phyloP scores from a whole-genome alignment of 345 rosid species.

The Syzygium aromaticum region DNA sequence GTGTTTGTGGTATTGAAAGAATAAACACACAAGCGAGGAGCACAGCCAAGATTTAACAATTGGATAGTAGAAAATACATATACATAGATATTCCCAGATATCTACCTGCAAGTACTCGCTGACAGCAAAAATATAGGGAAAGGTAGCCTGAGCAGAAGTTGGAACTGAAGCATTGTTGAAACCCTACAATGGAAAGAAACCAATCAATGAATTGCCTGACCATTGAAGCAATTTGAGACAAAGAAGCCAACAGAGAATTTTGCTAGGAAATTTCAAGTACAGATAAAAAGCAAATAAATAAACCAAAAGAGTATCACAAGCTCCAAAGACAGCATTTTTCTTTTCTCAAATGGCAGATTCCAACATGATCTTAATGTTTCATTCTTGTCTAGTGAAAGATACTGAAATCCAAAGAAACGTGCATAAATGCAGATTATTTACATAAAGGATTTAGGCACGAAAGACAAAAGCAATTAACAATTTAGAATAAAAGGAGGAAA shows the following conservation, averaged over 20 bases:
- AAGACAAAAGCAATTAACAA: not conserved
- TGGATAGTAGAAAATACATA: not conserved
- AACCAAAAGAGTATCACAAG: not conserved
- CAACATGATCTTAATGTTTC: not conserved
- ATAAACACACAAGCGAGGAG: not conserved
- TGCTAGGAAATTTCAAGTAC: not conserved
- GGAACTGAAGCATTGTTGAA: conserved; percentile 78
- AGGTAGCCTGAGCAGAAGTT: conserved; percentile 67
- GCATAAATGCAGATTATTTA: not conserved
- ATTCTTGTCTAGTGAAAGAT: not conserved
- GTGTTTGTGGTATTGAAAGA: not conserved
- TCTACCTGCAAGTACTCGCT: conserved; percentile 85
- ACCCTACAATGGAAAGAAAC: conserved; percentile 32
- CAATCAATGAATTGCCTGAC: not conserved
- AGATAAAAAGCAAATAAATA: not conserved
- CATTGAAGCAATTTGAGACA: not conserved
- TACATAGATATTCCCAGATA: not conserved
- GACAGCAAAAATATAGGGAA: conserved; percentile 70
- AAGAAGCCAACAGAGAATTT: not conserved
- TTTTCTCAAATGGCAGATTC: not conserved
- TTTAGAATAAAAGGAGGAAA: not conserved
- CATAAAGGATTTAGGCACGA: not conserved
- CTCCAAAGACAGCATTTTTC: not conserved
- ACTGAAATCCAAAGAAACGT: not conserved
- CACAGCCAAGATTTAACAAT: not conserved